These are phyloP conservation scores for Casuarina cunninghamiana DNA, from an alignment of 306 rosid genomes.

Conservation along the genomic window DNA sequence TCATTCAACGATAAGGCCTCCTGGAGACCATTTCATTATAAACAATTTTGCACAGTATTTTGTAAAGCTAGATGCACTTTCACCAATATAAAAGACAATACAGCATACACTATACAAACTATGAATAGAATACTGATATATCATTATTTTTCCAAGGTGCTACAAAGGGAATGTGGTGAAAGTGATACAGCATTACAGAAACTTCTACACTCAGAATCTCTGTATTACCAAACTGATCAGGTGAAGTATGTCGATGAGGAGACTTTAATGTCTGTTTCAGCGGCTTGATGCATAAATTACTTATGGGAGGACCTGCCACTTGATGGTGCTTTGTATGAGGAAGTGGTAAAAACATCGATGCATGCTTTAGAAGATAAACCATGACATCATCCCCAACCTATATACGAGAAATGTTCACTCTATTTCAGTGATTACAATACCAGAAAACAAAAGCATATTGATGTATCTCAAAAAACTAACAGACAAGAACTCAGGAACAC, in stretches of 20 bases:
- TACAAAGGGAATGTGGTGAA: background rate
- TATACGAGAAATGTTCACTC: conserved; percentile 20
- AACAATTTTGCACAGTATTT: background rate
- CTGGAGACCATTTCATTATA: background rate
- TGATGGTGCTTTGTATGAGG: conserved; percentile 53
- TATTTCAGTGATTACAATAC: background rate
- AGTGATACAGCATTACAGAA: conserved; percentile 5
- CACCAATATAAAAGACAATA: background rate
- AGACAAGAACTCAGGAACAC: conserved; percentile 11
- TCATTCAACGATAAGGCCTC: background rate
- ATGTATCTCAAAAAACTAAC: background rate
- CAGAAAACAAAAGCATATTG: conserved; percentile 2
- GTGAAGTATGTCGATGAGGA: conserved; percentile 29
- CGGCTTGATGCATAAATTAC: conserved; percentile 36
- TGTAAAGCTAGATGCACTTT: background rate
- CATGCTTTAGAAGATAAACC: conserved; percentile 50
- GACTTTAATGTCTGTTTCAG: conserved; percentile 25
- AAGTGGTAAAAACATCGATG: conserved; percentile 63
- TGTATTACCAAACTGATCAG: conserved; percentile 42
- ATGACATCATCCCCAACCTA: conserved; percentile 70
- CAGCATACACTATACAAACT: background rate
- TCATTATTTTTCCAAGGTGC: background rate
- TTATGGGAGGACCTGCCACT: conserved; percentile 68
- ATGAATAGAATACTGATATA: background rate
- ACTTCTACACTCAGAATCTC: conserved; percentile 4